A percentile compares a stretch with the other conserved stretches of the same genome.
phyloP scores from a whole-genome alignment of 768 basidiomycete genomes.

The Candolleomyces efflorescens region DNA sequence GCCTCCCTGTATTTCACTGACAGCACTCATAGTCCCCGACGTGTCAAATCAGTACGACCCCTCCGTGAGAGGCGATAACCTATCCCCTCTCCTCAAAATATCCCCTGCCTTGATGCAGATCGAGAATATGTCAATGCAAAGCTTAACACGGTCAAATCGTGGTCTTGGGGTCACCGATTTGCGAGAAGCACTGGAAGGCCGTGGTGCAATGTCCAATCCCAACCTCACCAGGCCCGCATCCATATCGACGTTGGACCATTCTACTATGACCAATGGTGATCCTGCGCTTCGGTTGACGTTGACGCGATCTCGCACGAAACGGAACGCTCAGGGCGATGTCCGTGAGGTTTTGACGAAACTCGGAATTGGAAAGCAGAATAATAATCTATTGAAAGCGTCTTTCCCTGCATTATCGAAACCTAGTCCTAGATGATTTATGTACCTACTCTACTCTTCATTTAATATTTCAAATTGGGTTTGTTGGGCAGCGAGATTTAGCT shows the following conservation, averaged over 20 bases:
- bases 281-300: constrained; percentile 49
- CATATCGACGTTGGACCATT: constrained; percentile 67
- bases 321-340: constrained; percentile 50
- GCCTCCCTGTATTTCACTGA: neutral
- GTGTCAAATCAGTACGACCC: constrained; percentile 48
- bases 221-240: constrained; percentile 66
- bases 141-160: constrained; percentile 70
- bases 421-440: constrained; percentile 1
- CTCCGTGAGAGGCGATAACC: constrained; percentile 57
- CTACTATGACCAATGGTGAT: constrained; percentile 42
- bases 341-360: constrained; percentile 76
- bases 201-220: constrained; percentile 78
- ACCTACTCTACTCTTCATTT: neutral
- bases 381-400: constrained; percentile 64
- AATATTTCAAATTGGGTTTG: neutral
- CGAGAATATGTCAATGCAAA: constrained; percentile 85
- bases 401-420: constrained; percentile 45
- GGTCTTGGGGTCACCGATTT: constrained; percentile 87
- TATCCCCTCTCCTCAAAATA: constrained; percentile 73
- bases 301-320: constrained; percentile 41
- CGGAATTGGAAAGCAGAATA: constrained; percentile 74
- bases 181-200: constrained; percentile 84
- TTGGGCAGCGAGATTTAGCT: neutral
- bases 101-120: constrained; percentile 88
- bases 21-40: constrained; percentile 45